phyloP scores from a whole-genome alignment of 768 basidiomycete genomes.

The Candolleomyces efflorescens region DNA sequence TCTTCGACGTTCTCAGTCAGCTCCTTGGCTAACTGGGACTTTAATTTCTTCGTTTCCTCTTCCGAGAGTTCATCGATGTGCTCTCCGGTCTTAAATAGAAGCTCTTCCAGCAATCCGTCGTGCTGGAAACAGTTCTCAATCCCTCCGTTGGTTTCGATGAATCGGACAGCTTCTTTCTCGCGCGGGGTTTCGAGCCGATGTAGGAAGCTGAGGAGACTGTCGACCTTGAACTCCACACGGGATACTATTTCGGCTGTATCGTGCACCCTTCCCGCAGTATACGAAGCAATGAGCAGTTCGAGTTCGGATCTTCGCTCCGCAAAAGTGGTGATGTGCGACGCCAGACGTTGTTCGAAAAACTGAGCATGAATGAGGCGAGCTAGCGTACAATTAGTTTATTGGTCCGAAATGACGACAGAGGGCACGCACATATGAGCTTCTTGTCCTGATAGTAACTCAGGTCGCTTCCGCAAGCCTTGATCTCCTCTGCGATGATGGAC shows the following conservation, averaged over 20 bases:
- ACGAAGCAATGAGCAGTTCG: constrained; percentile 29
- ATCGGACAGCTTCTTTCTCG: neutral
- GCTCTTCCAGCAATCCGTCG: constrained; percentile 26
- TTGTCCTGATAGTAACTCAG: constrained; percentile 44
- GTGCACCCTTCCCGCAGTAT: constrained; percentile 34
- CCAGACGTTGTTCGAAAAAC: constrained; percentile 34
- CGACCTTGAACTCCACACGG: constrained; percentile 25
- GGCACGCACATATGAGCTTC: constrained; percentile 30
- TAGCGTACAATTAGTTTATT: neutral
- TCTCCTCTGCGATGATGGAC: constrained; percentile 30
- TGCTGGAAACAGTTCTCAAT: constrained; percentile 23
- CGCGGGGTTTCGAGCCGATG: neutral
- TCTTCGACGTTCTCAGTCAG: constrained; percentile 31
- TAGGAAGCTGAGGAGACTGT: constrained; percentile 18
- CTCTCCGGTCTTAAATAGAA: constrained; percentile 29
- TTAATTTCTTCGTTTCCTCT: constrained; percentile 11
- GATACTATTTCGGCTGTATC: constrained; percentile 13
- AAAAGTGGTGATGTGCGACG: constrained; percentile 28
- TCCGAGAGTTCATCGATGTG: constrained; percentile 9
- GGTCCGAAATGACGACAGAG: neutral
- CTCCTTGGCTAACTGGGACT: constrained; percentile 29
- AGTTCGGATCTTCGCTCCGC: constrained; percentile 30
- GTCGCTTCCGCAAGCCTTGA: constrained; percentile 37
- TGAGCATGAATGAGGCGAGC: constrained; percentile 23
- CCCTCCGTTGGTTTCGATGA: neutral